Base-by-base conservation (phyloP, 371 early-diverging fungal species). In the Nematocida homosporus region DNA sequence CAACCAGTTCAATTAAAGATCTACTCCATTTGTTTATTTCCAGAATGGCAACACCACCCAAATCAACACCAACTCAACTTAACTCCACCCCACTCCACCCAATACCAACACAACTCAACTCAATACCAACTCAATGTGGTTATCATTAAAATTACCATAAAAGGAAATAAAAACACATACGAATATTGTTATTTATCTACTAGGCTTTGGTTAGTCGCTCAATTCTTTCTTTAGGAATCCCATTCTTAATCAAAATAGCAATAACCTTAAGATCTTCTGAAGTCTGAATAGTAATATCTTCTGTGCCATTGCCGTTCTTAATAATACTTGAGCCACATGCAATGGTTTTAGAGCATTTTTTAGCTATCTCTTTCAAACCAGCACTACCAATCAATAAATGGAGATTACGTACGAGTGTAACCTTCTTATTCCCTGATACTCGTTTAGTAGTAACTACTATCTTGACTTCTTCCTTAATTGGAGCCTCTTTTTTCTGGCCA, bases 391-490 rank as follows among this genome's bases (percentile, higher is more conserved):
- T 47, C 18, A 59, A 40, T 13, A 40, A 5, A 42, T 72, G 40
- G 1, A 72, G 75, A 47, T 72, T 72, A n/a, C 34, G 48, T 6
- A 72, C 63, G 41, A 72, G 57, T 53, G 75, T 72, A 18, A 72
- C 75, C 30, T 47, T 61, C 60, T 72, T 72, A 42, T 72, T 72
- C 34, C 75, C 75, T n/a, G 75, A 60, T 20, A 72, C 75, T 47
- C 40, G 60, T 34, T 72, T 72, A 16, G 60, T 72, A 4, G 63
- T 72, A 6, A 72, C 63, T 38, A 61, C 41, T 20, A 72, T 63
- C 38, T 72, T 72, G 29, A 42, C 10, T 20, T 57, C 60, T 56
- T 34, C 8, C 32, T 72, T 60, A 32, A 29, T 13, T 13, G 5
- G 61, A 3, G 48, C 1, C 16, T 41, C 47, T 52, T 72, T 72